Evolutionary conservation across 495 filamentous ascomycete genomes (phyloP).

Genomic region (Podospora conica): DNA sequence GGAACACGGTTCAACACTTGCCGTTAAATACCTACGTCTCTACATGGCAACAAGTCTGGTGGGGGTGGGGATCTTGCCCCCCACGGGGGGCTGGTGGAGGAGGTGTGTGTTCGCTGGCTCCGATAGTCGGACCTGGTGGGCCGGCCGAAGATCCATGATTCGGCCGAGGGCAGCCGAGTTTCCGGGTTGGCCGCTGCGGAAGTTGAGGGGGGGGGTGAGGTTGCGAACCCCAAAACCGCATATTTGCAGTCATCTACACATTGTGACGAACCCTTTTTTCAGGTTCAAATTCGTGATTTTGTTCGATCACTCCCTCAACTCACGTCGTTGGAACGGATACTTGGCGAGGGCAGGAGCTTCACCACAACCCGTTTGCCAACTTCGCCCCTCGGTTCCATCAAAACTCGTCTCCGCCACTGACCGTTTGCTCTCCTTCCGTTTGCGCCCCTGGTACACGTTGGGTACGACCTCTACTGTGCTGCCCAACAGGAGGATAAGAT

Average conservation of each 20-base stretch:
- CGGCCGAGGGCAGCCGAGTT: not conserved
- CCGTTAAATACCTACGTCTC: too few species aligned
- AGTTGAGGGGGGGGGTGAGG: not conserved
- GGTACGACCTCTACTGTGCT: not conserved
- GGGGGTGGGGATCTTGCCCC: too few species aligned
- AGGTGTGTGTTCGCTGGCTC: constrained; percentile 3
- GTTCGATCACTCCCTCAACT: not conserved
- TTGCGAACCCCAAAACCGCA: not conserved
- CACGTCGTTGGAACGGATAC: not conserved
- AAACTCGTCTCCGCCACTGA: not conserved
- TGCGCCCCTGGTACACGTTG: not conserved
- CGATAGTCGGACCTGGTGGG: constrained; percentile 12
- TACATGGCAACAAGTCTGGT: too few species aligned
- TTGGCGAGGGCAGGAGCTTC: not conserved
- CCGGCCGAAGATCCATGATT: not conserved
- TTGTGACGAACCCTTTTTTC: not conserved
- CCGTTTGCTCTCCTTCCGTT: not conserved
- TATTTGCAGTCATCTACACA: not conserved
- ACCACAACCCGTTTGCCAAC: not conserved
- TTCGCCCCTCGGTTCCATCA: not conserved
- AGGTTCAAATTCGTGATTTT: not conserved
- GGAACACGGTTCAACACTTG: too few species aligned
- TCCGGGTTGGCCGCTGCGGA: not conserved
- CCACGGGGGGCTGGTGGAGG: not conserved
- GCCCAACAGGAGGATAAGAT: not conserved